Evolutionary conservation across 805 yeast genomes (phyloP), one percentile per base, ranked within the genome.

Genomic region (Kodamaea jinghongensis): DNA sequence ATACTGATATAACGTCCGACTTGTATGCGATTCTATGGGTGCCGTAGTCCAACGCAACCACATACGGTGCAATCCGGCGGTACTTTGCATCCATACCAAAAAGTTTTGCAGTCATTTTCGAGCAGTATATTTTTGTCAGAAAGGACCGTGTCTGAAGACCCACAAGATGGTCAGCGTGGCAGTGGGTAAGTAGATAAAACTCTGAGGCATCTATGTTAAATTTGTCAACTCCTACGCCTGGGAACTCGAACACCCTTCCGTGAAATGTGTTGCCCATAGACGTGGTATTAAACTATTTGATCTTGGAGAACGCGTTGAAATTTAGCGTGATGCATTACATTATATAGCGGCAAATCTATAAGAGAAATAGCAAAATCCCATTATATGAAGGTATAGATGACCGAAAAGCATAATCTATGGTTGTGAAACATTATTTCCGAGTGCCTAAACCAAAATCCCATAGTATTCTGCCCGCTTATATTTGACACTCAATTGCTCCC

Each of bases 401-500:
- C n/a, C n/a, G n/a, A n/a, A n/a, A n/a, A n/a, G n/a, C n/a, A n/a
- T n/a, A n/a, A n/a, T n/a, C n/a, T n/a, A n/a, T n/a, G n/a, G n/a
- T n/a, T n/a, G n/a, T n/a, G n/a, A n/a, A n/a, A 20, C 23, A 6
- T 20, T 5, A 20, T 6, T 20, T 8, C 23, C 23, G 7, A 5
- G 7, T 2, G 14, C 13, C 31, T 58, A 87, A 0, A 87, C 88
- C 34, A 91, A 65, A 6, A 88, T 73, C 0, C 97, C 97, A 52
- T 78, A 71, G 56, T 78, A 88, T 52, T 86, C 95, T 1, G 87
- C 77, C 41, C 86, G 61, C 13, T 69, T 67, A 51, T 79, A 81
- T 39, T 58, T 54, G 14, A 53, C 45, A 6, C 73, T 69, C 40
- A 93, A 65, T 17, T 70, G 68, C 17, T 76, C 77, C 99, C 99